Evolutionary conservation across 1,139 yeast species (phyloP).

Genomic region (Entelexis paramagnoliae): DNA sequence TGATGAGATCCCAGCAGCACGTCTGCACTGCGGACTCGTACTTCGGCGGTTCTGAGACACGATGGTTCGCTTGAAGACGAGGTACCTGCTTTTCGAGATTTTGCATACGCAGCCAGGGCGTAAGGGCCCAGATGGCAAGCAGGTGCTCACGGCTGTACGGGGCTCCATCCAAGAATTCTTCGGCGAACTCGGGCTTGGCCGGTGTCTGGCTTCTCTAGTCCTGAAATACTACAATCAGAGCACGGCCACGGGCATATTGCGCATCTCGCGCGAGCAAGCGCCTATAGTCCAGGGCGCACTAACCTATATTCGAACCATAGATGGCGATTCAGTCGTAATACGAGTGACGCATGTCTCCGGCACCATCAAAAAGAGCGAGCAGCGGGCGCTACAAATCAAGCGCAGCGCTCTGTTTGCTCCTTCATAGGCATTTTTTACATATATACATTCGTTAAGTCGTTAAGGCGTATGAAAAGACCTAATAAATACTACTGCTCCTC

Average conservation of each 20-base stretch:
- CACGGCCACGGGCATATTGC: constrained; percentile 75
- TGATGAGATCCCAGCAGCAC: constrained; percentile 3
- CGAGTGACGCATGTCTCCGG: constrained; percentile 70
- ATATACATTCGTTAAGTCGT: too few species aligned
- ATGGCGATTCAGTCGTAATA: constrained; percentile 45
- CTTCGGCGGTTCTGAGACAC: not conserved
- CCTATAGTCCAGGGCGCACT: constrained; percentile 60
- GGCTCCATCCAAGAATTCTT: constrained; percentile 49
- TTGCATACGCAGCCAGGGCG: constrained; percentile 42
- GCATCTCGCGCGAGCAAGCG: constrained; percentile 60
- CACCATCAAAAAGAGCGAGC: constrained; percentile 76
- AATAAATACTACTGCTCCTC: constrained; percentile 34
- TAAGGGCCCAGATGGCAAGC: constrained; percentile 17
- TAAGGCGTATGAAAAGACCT: not conserved
- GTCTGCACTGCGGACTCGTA: not conserved
- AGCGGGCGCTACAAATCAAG: constrained; percentile 38
- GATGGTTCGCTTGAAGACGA: constrained; percentile 82
- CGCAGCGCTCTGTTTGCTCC: constrained; percentile 27
- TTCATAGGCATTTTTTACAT: not conserved
- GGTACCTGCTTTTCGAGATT: constrained; percentile 74
- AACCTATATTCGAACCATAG: constrained; percentile 48
- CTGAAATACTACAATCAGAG: constrained; percentile 71
- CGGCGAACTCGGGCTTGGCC: constrained; percentile 74
- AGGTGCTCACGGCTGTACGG: constrained; percentile 37
- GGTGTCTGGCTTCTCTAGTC: constrained; percentile 45